Conservation (phyloP, 2,329 filamentous ascomycete species). For the Aspergillus sp. region DNA sequence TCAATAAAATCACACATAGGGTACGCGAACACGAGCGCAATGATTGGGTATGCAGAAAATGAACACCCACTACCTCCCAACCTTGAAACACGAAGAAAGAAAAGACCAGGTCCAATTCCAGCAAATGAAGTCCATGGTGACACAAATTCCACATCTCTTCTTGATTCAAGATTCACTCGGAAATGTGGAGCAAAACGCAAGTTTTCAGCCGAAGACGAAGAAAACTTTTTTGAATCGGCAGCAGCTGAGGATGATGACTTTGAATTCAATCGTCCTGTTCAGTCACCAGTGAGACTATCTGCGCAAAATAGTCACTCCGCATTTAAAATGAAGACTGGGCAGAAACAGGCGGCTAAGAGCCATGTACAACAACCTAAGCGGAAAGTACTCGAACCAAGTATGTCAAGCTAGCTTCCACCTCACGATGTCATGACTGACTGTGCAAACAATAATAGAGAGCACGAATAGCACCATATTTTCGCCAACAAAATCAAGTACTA, state of each 20-base stretch:
- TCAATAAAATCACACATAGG: conserved; percentile 6
- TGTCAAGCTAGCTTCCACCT: conserved; percentile 17
- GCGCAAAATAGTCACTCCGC: conserved; percentile 13
- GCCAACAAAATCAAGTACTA: conserved; percentile 23
- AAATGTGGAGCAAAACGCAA: conserved; percentile 59
- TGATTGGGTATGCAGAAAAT: conserved; percentile 13
- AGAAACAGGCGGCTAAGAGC: conserved; percentile 17
- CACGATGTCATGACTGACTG: conserved; percentile 12
- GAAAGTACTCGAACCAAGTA: conserved; percentile 46
- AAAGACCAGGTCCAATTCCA: conserved; percentile 14
- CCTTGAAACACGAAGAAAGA: conserved; percentile 33
- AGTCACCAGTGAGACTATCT: conserved; percentile 17
- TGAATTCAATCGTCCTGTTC: conserved; percentile 31
- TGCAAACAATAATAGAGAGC: conserved; percentile 40
- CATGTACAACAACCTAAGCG: conserved; percentile 21
- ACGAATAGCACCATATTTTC: conserved; percentile 48
- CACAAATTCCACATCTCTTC: neutral
- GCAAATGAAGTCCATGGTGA: neutral
- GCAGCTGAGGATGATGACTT: conserved; percentile 32
- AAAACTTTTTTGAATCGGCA: conserved; percentile 24
- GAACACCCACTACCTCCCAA: conserved; percentile 28
- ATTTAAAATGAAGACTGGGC: conserved; percentile 16
- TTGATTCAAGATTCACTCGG: conserved; percentile 22
- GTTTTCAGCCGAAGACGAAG: conserved; percentile 54
- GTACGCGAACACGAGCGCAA: conserved; percentile 3